Percentiles rank a stretch among this genome's conserved stretches.
Evolutionary conservation across 495 filamentous ascomycete species (phyloP).

Genomic region (Podospora fimiseda): DNA sequence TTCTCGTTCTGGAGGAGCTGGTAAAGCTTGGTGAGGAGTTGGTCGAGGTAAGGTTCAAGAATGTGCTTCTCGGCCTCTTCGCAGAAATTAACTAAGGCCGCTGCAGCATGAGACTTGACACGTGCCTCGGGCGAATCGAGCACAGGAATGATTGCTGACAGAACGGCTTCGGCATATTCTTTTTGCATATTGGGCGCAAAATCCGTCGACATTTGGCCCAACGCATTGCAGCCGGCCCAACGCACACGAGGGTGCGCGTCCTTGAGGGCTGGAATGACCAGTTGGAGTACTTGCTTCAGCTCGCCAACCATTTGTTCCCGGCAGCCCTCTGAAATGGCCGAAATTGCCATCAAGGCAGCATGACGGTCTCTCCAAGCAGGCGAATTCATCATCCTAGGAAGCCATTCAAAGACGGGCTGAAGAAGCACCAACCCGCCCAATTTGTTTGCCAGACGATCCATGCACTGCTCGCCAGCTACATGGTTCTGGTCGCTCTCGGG

Average conservation of each 20-base stretch:
- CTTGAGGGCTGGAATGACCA: conserved; percentile 87
- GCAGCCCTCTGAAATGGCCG: conserved; percentile 97
- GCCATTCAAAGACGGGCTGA: conserved; percentile 92
- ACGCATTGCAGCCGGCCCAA: conserved; percentile 97
- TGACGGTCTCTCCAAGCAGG: conserved; percentile 93
- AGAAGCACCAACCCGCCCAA: conserved; percentile 82
- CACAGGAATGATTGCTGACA: conserved; percentile 88
- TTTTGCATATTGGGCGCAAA: conserved; percentile 98
- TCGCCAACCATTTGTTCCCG: conserved; percentile 93
- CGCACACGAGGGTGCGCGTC: conserved; percentile 91
- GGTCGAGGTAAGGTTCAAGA: conserved; percentile 89
- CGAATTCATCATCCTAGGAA: conserved; percentile 95
- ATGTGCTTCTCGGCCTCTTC: conserved; percentile 93
- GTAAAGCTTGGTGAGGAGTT: conserved; percentile 74
- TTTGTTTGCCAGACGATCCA: conserved; percentile 97
- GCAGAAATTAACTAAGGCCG: conserved; percentile 97
- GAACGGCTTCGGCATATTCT: conserved; percentile 78
- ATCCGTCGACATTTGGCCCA: conserved; percentile 99
- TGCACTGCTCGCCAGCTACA: conserved; percentile 96
- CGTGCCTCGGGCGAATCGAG: conserved; percentile 83
- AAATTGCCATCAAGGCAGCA: conserved; percentile 97
- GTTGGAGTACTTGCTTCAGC: conserved; percentile 83
- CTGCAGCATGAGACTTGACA: conserved; percentile 94
- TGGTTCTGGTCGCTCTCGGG: conserved; percentile 98
- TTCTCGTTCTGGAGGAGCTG: conserved; percentile 80